Base-by-base conservation (phyloP, 768 basidiomycete species). In the Naganishia friedmannii region DNA sequence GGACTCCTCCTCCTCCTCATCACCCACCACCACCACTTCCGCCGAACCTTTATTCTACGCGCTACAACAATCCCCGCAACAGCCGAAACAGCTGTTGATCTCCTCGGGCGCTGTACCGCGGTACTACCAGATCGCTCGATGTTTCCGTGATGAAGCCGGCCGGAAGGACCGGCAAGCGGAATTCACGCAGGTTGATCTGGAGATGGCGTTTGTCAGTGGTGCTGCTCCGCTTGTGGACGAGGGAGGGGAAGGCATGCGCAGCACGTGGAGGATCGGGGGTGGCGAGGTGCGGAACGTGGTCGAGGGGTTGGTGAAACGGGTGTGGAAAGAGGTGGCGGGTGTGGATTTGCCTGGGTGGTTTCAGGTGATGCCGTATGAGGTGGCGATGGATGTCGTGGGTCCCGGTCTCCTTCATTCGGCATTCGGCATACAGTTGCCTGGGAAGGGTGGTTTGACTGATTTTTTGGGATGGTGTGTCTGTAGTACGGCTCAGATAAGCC, bases 401-500 rank as follows among this genome's bases (percentile, higher is more conserved):
- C 55, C 55, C n/a, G 3, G 9, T 26, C 28, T 37, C 65, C 15
- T 2, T 42, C 34, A 4, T 37, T 37, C n/a, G n/a, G n/a, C n/a
- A n/a, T 37, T 37, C 6, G 34, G 34, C 34, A 37, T 37, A 12
- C 34, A 12, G 34, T 37, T 37, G 34, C 4, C 12, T 4, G 34
- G 34, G 34, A 5, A 37, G 34, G 34, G 42, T 42, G 7, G 42
- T 10, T 42, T 42, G 42, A 37, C 15, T 42, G 42, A 42, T 42
- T 42, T 42, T 70, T 54, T 63, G 17, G 67, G 28, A 15, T 23
- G 26, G 60, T 37, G n/a, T 23, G 34, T n/a, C 74, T 1, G 7
- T 53, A 93, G 90, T 96, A 88, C 84, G 93, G 93, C 17, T 91
- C 91, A 68, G 93, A 96, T 82, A 96, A 96, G 83, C 94, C 94